phyloP scores from a whole-genome alignment of 2,329 filamentous ascomycete genomes.

The Cytospora mali region DNA sequence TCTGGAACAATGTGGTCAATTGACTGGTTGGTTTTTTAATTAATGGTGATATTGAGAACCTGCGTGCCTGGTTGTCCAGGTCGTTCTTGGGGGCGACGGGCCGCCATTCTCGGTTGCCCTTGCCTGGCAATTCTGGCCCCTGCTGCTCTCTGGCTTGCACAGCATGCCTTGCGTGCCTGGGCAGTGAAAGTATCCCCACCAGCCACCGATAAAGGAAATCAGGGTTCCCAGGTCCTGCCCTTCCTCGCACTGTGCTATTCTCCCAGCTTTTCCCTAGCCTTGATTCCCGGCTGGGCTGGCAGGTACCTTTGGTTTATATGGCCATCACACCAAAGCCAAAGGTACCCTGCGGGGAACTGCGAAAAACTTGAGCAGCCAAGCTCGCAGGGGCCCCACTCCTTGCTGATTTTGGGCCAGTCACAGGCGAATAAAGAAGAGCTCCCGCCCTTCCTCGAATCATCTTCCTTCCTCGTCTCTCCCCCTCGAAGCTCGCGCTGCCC shows the following conservation, averaged over 20 bases:
- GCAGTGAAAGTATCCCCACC: neutral
- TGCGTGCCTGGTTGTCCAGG: no score
- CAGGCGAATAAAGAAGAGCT: conserved; percentile 27
- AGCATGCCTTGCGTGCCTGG: no score
- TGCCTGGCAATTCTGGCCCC: neutral
- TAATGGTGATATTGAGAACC: neutral
- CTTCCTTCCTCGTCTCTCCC: conserved; percentile 15
- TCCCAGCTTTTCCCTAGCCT: neutral
- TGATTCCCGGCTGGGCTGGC: neutral
- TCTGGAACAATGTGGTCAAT: neutral
- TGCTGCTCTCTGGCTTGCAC: neutral
- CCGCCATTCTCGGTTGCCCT: neutral
- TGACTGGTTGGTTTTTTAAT: neutral
- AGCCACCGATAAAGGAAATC: neutral
- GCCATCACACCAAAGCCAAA: neutral
- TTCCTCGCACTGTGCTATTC: neutral
- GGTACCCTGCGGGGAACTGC: conserved; percentile 4
- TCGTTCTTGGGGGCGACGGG: neutral
- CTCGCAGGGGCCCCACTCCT: conserved; percentile 16
- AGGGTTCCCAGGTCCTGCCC: neutral
- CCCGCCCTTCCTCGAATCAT: conserved; percentile 29
- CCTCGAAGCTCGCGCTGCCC: conserved; percentile 7
- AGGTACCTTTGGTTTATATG: neutral
- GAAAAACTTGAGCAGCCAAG: conserved; percentile 4
- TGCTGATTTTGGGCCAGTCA: conserved; percentile 26